A percentile compares a stretch with the other conserved stretches of the same genome.
phyloP scores from a whole-genome alignment of 2,329 filamentous ascomycete genomes.

The Alternaria alternata region DNA sequence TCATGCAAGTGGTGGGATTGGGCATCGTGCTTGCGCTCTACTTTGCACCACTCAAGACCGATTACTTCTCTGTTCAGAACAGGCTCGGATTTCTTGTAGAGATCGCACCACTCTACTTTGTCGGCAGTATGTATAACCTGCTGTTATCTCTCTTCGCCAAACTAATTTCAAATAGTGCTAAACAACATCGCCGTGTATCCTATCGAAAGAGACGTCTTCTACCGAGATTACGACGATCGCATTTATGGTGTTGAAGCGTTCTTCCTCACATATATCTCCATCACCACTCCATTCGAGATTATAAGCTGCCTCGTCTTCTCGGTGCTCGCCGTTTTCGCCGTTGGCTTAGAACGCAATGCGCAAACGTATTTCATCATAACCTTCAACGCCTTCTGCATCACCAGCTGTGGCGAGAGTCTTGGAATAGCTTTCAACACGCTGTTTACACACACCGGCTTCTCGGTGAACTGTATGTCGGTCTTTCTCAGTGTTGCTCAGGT shows the following conservation, averaged over 20 bases:
- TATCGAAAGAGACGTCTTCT: slow-evolving; percentile 76
- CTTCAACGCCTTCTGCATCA: slow-evolving; percentile 76
- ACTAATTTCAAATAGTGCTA: slow-evolving; percentile 60
- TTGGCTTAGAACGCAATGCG: slow-evolving; percentile 69
- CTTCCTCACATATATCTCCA: slow-evolving; percentile 71
- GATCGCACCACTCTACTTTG: slow-evolving; percentile 74
- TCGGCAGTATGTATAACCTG: slow-evolving; percentile 60
- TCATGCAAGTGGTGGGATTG: slow-evolving; percentile 51
- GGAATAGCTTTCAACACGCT: slow-evolving; percentile 84
- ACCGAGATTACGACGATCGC: slow-evolving; percentile 76
- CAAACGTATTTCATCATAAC: slow-evolving; percentile 72
- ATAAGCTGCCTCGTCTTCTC: slow-evolving; percentile 71
- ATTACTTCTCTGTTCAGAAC: slow-evolving; percentile 76
- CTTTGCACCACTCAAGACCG: slow-evolving; percentile 73
- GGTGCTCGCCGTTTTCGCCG: slow-evolving; percentile 68
- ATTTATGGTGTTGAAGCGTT: slow-evolving; percentile 77
- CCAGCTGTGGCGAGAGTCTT: slow-evolving; percentile 76
- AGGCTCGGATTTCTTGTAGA: slow-evolving; percentile 78
- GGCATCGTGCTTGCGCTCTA: slow-evolving; percentile 54
- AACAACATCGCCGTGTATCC: slow-evolving; percentile 81
- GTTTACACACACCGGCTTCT: slow-evolving; percentile 77
- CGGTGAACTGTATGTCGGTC: slow-evolving; percentile 75
- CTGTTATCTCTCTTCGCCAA: not conserved
- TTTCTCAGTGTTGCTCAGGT: slow-evolving; percentile 74
- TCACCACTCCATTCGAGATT: slow-evolving; percentile 77